Conservation (phyloP, 495 filamentous ascomycete species). For the Aspergillus egyptiacus region DNA sequence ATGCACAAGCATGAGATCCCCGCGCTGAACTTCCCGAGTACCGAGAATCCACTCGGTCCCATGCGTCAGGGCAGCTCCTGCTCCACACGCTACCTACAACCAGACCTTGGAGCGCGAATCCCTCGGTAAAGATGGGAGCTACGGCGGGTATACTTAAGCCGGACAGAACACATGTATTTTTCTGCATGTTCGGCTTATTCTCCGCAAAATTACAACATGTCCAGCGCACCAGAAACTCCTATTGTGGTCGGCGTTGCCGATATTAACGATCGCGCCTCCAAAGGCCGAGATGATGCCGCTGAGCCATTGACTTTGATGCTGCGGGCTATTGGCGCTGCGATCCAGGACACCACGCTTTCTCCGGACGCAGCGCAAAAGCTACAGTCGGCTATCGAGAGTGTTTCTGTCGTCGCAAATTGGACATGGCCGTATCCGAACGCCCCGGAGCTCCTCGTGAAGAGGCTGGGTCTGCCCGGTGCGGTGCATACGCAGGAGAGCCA, state of each 20-base stretch:
- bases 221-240: slow-evolving; percentile 19
- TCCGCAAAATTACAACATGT: not conserved
- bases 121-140: not conserved
- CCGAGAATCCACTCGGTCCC: not conserved
- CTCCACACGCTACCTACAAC: not conserved
- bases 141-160: not conserved
- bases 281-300: slow-evolving; percentile 43
- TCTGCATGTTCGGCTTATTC: not conserved
- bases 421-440: slow-evolving; percentile 53
- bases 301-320: slow-evolving; percentile 50
- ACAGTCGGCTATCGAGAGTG: slow-evolving; percentile 44
- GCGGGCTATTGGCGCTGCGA: slow-evolving; percentile 38
- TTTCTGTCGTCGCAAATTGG: slow-evolving; percentile 51
- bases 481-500: slow-evolving; percentile 38
- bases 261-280: slow-evolving; percentile 41
- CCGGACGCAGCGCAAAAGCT: slow-evolving; percentile 22
- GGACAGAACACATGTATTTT: not conserved
- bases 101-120: not conserved
- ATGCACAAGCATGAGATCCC: slow-evolving; percentile 7
- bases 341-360: slow-evolving; percentile 30
- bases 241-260: slow-evolving; percentile 51
- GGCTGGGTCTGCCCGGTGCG: slow-evolving; percentile 31
- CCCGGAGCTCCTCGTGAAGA: slow-evolving; percentile 36
- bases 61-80: too few species aligned
- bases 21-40: slow-evolving; percentile 8